These are phyloP conservation scores for Boletus sp. DNA, from an alignment of 768 basidiomycete species.

Conservation along the genomic window DNA sequence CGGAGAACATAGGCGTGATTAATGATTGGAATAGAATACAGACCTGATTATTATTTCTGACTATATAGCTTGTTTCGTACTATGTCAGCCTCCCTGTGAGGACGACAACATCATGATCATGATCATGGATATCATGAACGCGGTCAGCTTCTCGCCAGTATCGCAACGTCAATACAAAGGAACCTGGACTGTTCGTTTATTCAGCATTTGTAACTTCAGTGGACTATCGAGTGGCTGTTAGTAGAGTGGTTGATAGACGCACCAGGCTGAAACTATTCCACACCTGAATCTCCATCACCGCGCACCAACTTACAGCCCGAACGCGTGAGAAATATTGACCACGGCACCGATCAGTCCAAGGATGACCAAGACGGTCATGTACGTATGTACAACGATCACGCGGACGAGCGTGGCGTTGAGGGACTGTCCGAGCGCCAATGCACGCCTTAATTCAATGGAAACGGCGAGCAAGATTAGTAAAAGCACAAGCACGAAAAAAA, in stretches of 20 bases:
- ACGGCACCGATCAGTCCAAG: too few relatives aligned
- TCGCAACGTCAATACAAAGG: background rate
- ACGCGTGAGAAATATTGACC: too few relatives aligned
- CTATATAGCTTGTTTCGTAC: background rate
- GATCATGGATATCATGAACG: background rate
- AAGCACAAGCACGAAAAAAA: too few relatives aligned
- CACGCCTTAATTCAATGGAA: too few relatives aligned
- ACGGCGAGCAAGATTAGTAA: too few relatives aligned
- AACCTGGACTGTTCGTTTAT: background rate
- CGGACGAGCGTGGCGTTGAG: too few relatives aligned
- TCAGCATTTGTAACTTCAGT: background rate
- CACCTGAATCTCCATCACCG: too few relatives aligned
- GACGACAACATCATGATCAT: conserved; percentile 10
- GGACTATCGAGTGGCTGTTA: background rate
- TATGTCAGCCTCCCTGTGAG: conserved; percentile 16
- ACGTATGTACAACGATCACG: too few relatives aligned
- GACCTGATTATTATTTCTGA: background rate
- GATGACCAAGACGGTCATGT: too few relatives aligned
- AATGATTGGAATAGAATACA: background rate
- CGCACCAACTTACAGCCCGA: too few relatives aligned
- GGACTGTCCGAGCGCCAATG: too few relatives aligned
- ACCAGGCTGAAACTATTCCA: background rate
- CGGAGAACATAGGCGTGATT: background rate
- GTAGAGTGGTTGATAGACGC: background rate
- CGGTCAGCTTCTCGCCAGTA: background rate